Percentiles rank a stretch among this genome's conserved stretches.
Evolutionary conservation across 805 yeast genomes (phyloP).

Genomic region (Candida manassasensis): DNA sequence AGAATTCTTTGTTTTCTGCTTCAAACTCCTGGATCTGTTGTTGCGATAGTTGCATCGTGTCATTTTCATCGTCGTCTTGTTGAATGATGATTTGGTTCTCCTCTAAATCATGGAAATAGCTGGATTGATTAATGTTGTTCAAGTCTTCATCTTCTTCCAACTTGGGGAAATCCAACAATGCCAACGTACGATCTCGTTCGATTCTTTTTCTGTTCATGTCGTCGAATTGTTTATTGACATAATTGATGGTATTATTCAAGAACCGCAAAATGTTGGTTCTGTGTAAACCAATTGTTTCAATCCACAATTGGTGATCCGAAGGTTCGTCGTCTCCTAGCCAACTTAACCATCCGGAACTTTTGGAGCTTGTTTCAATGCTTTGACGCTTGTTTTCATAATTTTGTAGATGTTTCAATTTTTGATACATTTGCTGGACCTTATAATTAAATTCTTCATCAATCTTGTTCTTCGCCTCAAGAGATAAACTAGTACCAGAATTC

Average conservation of each 20-base stretch:
- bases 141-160: constrained; percentile 30
- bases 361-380: constrained; percentile 11
- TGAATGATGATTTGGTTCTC: constrained; percentile 4
- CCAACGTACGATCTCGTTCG: constrained; percentile 33
- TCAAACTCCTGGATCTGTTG: constrained; percentile 57
- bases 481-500: constrained; percentile 17
- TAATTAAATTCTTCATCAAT: constrained; percentile 52
- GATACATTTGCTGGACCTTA: constrained; percentile 48
- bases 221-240: constrained; percentile 42
- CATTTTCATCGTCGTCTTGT: constrained; percentile 8
- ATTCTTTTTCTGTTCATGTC: constrained; percentile 46
- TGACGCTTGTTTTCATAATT: constrained; percentile 48
- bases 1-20: constrained; percentile 53
- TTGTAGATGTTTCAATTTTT: constrained; percentile 46
- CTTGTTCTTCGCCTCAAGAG: constrained; percentile 47
- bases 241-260: constrained; percentile 40
- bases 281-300: constrained; percentile 37
- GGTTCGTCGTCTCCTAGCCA: constrained; percentile 29
- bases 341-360: constrained; percentile 7
- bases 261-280: constrained; percentile 48
- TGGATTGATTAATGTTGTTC: neutral
- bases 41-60: constrained; percentile 28
- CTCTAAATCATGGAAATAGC: neutral
- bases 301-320: constrained; percentile 29
- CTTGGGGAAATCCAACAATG: constrained; percentile 36